Conservation (phyloP, 2,329 filamentous ascomycete genomes). For the Cyclaneusma minus region DNA sequence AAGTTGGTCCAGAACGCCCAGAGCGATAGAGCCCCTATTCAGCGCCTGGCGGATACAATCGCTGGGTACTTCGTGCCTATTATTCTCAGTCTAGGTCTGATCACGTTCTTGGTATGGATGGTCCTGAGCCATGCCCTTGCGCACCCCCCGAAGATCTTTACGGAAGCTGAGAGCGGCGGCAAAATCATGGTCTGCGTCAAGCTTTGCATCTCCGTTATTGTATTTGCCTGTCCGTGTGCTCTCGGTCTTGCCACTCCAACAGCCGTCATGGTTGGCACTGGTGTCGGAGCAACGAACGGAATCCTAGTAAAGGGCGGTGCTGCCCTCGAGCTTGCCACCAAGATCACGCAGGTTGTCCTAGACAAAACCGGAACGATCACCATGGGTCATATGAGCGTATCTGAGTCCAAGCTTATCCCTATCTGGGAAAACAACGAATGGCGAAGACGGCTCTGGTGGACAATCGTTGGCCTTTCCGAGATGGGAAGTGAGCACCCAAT, state of each 20-base stretch:
- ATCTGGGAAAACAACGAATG: conserved; percentile 55
- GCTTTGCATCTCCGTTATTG: conserved; percentile 95
- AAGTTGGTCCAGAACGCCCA: conserved; percentile 97
- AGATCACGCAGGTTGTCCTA: conserved; percentile 76
- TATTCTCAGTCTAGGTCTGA: conserved; percentile 69
- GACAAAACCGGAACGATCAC: conserved; percentile 96
- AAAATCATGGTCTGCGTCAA: conserved; percentile 94
- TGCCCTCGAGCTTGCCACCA: conserved; percentile 78
- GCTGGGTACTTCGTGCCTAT: conserved; percentile 89
- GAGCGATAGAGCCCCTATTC: conserved; percentile 85
- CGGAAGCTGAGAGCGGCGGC: conserved; percentile 65
- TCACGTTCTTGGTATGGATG: conserved; percentile 90
- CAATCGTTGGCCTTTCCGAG: conserved; percentile 87
- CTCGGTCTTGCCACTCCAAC: conserved; percentile 93
- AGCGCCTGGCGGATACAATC: conserved; percentile 77
- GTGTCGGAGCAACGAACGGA: conserved; percentile 84
- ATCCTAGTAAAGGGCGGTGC: conserved; percentile 97
- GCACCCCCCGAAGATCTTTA: conserved; percentile 79
- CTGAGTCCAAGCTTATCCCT: conserved; percentile 48
- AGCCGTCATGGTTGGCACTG: conserved; percentile 98
- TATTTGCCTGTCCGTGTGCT: conserved; percentile 93
- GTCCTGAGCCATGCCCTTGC: conserved; percentile 72
- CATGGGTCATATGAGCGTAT: conserved; percentile 87
- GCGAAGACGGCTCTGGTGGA: conserved; percentile 76
- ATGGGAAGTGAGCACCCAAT: conserved; percentile 93